Conservation (phyloP, 2,329 filamentous ascomycete genomes). For the Penicillium fuscoglaucum region DNA sequence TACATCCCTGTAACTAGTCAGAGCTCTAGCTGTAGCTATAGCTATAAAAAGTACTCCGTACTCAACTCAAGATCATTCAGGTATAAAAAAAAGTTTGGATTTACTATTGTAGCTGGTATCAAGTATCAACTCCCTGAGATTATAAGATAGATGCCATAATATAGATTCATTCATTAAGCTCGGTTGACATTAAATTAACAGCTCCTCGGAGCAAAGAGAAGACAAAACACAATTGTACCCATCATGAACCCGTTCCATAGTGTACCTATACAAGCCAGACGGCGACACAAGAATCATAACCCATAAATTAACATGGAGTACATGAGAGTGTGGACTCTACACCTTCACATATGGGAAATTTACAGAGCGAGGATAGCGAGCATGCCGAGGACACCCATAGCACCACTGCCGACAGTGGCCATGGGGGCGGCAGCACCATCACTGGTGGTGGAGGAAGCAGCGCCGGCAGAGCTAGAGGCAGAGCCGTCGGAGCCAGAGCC, state of each 20-base stretch:
- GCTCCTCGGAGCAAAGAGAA: slow-evolving; percentile 6
- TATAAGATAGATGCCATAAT: neutral
- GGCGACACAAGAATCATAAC: slow-evolving; percentile 17
- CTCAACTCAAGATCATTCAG: neutral
- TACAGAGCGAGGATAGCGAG: slow-evolving; percentile 46
- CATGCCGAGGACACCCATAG: slow-evolving; percentile 44
- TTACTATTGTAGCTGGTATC: neutral
- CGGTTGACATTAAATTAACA: slow-evolving; percentile 21
- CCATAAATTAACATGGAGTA: slow-evolving; percentile 11
- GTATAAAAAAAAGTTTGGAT: neutral
- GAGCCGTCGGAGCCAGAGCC: slow-evolving; percentile 19
- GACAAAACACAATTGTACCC: slow-evolving; percentile 4
- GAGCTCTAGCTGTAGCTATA: neutral
- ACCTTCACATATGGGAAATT: slow-evolving; percentile 12
- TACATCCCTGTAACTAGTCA: neutral
- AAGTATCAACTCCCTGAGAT: neutral
- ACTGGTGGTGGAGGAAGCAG: slow-evolving; percentile 16
- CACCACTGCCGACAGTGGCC: slow-evolving; percentile 34
- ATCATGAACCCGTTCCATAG: slow-evolving; percentile 16
- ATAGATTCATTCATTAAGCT: slow-evolving; percentile 9
- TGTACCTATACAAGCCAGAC: slow-evolving; percentile 21
- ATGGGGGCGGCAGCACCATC: slow-evolving; percentile 31
- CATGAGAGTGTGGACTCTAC: neutral
- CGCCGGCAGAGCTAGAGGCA: slow-evolving; percentile 4
- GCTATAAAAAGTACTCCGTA: too few species aligned